These are phyloP conservation scores for Starmerella lactis-condensi DNA, from an alignment of 805 yeast genomes.

Conservation along the genomic window DNA sequence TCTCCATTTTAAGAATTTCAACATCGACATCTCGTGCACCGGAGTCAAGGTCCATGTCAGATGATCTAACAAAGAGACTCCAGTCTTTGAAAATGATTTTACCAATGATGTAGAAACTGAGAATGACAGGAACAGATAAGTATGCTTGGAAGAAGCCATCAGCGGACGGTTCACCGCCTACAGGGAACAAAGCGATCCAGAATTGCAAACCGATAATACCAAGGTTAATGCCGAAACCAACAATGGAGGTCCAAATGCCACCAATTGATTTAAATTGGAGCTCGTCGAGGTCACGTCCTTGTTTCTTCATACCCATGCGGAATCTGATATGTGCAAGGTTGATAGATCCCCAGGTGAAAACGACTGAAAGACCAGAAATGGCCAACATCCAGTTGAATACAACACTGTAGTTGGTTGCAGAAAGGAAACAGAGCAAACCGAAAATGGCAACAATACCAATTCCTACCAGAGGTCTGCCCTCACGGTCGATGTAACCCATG, in stretches of 20 bases:
- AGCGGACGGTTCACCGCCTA: slow-evolving; percentile 27
- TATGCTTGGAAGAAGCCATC: slow-evolving; percentile 34
- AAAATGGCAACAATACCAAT: slow-evolving; percentile 29
- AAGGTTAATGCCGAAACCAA: slow-evolving; percentile 40
- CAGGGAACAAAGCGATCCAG: slow-evolving; percentile 66
- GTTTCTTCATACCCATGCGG: slow-evolving; percentile 39
- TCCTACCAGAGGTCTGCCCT: slow-evolving; percentile 63
- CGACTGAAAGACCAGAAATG: slow-evolving; percentile 58
- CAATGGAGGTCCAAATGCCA: slow-evolving; percentile 50
- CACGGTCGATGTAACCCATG: slow-evolving; percentile 52
- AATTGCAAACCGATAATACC: slow-evolving; percentile 57
- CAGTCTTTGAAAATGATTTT: slow-evolving; percentile 29
- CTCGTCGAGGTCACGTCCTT: slow-evolving; percentile 54
- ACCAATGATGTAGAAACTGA: slow-evolving; percentile 33
- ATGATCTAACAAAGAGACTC: slow-evolving; percentile 26
- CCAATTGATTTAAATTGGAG: slow-evolving; percentile 46
- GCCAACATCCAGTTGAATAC: slow-evolving; percentile 63
- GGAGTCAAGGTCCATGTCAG: slow-evolving; percentile 41
- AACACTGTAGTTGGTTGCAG: slow-evolving; percentile 34
- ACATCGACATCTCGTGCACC: slow-evolving; percentile 41
- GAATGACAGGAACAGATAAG: slow-evolving; percentile 30
- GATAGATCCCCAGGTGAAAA: slow-evolving; percentile 64
- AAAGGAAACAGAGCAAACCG: slow-evolving; percentile 43
- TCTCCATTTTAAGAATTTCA: not conserved
- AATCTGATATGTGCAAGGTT: slow-evolving; percentile 51